phyloP scores from a whole-genome alignment of 306 rosid species.

The Luffa acutangula region DNA sequence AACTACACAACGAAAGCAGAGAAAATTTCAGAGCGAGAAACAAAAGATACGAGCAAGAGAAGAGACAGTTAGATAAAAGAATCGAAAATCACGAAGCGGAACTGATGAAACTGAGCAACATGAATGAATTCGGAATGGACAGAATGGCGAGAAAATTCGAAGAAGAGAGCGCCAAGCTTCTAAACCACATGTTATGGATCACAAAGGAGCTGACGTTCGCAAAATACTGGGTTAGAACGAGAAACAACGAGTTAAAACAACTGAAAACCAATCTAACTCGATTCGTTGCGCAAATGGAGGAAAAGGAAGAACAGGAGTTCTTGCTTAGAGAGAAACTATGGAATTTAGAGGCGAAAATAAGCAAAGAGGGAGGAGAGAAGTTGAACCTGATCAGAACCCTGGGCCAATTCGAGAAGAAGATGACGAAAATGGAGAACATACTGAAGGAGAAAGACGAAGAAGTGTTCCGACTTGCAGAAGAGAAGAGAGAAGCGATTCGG shows the following conservation, averaged over 20 bases:
- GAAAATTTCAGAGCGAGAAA: slow-evolving; percentile 27
- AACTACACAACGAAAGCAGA: slow-evolving; percentile 46
- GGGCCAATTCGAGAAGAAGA: slow-evolving; percentile 44
- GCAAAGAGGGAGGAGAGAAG: slow-evolving; percentile 52
- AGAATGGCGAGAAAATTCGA: slow-evolving; percentile 20
- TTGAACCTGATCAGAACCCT: slow-evolving; percentile 31
- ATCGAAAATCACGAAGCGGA: slow-evolving; percentile 26
- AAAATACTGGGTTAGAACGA: slow-evolving; percentile 30
- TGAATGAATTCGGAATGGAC: slow-evolving; percentile 18
- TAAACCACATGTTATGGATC: slow-evolving; percentile 22
- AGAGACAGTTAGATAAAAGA: slow-evolving; percentile 20
- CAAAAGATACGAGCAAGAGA: slow-evolving; percentile 36
- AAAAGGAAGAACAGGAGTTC: slow-evolving; percentile 41
- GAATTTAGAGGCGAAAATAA: slow-evolving; percentile 43
- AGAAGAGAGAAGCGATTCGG: slow-evolving; percentile 68
- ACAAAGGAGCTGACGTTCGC: slow-evolving; percentile 29
- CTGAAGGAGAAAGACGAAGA: slow-evolving; percentile 49
- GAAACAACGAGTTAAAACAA: slow-evolving; percentile 25
- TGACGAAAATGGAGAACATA: slow-evolving; percentile 31
- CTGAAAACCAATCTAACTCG: slow-evolving; percentile 15
- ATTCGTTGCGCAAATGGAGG: slow-evolving; percentile 20
- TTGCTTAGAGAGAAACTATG: slow-evolving; percentile 38
- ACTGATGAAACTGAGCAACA: slow-evolving; percentile 5
- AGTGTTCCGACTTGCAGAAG: slow-evolving; percentile 40
- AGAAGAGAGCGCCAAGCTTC: slow-evolving; percentile 14